phyloP scores from a whole-genome alignment of 2,329 filamentous ascomycete species.

The Pseudogymnoascus destructans region DNA sequence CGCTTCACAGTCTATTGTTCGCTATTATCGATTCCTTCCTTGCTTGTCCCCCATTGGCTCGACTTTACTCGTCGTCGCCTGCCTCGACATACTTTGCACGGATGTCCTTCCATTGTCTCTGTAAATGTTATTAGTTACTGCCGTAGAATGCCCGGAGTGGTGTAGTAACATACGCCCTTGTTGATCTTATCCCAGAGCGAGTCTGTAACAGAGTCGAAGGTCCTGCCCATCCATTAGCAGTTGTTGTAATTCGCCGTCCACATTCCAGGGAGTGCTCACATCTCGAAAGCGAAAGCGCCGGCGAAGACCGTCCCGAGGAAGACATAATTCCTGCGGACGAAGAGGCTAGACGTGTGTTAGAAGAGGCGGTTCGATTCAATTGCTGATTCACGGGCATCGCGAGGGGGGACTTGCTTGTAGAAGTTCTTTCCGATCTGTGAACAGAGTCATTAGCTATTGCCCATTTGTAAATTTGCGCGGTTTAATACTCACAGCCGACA shows the following conservation, averaged over 20 bases:
- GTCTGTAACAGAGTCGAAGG: conserved; percentile 71
- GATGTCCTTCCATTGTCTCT: conserved; percentile 99
- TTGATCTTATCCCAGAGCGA: conserved; percentile 85
- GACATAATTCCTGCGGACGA: conserved; percentile 77
- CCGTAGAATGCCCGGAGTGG: background rate
- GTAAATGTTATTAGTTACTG: conserved; percentile 25
- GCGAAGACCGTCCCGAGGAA: conserved; percentile 82
- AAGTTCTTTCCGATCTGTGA: conserved; percentile 23
- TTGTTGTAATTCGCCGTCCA: background rate
- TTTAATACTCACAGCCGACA: conserved; percentile 20
- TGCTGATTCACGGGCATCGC: conserved; percentile 7
- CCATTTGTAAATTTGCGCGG: background rate
- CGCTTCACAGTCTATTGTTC: conserved; percentile 8
- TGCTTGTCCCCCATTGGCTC: background rate
- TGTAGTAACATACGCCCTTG: conserved; percentile 61
- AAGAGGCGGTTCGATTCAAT: background rate
- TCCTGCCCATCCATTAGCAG: conserved; percentile 36
- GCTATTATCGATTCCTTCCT: conserved; percentile 5
- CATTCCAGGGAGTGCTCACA: conserved; percentile 48
- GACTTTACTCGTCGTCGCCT: conserved; percentile 34
- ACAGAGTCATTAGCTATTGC: conserved; percentile 19
- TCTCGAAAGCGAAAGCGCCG: conserved; percentile 79
- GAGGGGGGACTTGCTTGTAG: conserved; percentile 24
- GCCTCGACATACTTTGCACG: conserved; percentile 72
- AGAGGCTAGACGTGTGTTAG: conserved; percentile 41